Base-by-base conservation (phyloP, 495 filamentous ascomycete species). In the Talaromyces stipitatus region DNA sequence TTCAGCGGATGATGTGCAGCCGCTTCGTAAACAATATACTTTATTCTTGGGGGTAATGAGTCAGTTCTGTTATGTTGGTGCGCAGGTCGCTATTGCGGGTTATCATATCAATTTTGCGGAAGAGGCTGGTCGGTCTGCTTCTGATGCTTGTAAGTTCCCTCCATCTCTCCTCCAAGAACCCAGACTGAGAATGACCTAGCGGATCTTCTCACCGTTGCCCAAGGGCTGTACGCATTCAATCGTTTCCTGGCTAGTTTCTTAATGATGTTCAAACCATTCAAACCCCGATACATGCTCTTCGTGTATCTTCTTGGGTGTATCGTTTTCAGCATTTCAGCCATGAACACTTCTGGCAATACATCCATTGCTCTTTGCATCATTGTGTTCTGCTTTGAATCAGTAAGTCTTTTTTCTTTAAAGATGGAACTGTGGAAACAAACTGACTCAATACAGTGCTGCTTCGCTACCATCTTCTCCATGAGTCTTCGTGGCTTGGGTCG, bases 401-500 rank as follows among this genome's bases (percentile, higher is more conserved):
- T 63, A 52, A 32, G 58, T 52, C 2, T 33, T 47, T 4, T 33
- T 32, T 16, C 46, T 11, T 23, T 26, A 30, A 18, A 41, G 43
- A 26, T 8, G 11, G 16, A 38, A 16, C 33, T 38, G 33, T 38
- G 32, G 14, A 38, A 38, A 38, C 16, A 4, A 11, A 16, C 3
- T 38, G 33, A 38, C 33, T 27, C 16, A 22, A 6, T 24, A 16
- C 20, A 63, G 64, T 82, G 79, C 50, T 80, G 86, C 67, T 91
- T 85, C 76, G 85, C 88, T 0, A 81, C 87, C 6, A 83, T 89
- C 54, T 88, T 87, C 69, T 77, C 82, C 2, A 75, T 90, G 2
- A 80, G 82, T 2, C 74, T 92, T 27, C 80, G 87, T 46, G 86
- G 87, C 7, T 77, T 90, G 0, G 86, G 86, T 32, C 74, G 80